These are phyloP conservation scores for Aspergillus glaucus DNA, from an alignment of 2,329 filamentous ascomycete species.

Conservation along the genomic window DNA sequence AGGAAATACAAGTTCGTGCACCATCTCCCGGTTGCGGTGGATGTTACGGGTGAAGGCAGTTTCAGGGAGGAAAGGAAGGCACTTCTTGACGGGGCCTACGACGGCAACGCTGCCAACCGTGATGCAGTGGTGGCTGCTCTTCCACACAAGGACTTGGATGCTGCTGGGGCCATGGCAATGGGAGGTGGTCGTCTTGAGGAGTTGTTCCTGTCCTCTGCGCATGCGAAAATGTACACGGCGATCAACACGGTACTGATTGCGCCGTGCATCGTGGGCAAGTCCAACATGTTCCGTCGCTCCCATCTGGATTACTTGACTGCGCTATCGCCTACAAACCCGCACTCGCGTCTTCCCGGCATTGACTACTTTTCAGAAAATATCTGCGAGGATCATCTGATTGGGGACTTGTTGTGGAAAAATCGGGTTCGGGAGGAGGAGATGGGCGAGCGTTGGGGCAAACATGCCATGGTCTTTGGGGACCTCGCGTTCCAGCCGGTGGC, in stretches of 20 bases:
- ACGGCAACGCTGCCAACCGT: slow-evolving; percentile 5
- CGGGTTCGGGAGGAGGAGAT: slow-evolving; percentile 30
- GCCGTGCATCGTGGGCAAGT: slow-evolving; percentile 92
- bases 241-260: slow-evolving; percentile 91
- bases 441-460: slow-evolving; percentile 57
- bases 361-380: slow-evolving; percentile 95
- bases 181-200: slow-evolving; percentile 85
- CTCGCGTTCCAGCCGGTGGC: slow-evolving; percentile 85
- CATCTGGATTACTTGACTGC: slow-evolving; percentile 71
- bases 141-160: slow-evolving; percentile 9
- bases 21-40: slow-evolving; percentile 84
- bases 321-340: slow-evolving; percentile 43
- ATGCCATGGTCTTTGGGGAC: slow-evolving; percentile 78
- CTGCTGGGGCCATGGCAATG: slow-evolving; percentile 24
- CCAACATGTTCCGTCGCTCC: slow-evolving; percentile 94
- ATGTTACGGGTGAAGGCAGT: slow-evolving; percentile 44
- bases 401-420: slow-evolving; percentile 76
- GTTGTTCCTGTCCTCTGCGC: slow-evolving; percentile 85
- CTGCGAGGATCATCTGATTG: slow-evolving; percentile 95
- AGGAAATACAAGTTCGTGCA: slow-evolving; percentile 82
- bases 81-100: slow-evolving; percentile 16
- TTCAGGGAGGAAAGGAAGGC: slow-evolving; percentile 20
- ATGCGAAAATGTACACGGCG: slow-evolving; percentile 95
- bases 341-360: slow-evolving; percentile 57
- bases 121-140: neutral